Evolutionary conservation across 768 basidiomycete species (phyloP).

Genomic region (Leccinum variicolor): DNA sequence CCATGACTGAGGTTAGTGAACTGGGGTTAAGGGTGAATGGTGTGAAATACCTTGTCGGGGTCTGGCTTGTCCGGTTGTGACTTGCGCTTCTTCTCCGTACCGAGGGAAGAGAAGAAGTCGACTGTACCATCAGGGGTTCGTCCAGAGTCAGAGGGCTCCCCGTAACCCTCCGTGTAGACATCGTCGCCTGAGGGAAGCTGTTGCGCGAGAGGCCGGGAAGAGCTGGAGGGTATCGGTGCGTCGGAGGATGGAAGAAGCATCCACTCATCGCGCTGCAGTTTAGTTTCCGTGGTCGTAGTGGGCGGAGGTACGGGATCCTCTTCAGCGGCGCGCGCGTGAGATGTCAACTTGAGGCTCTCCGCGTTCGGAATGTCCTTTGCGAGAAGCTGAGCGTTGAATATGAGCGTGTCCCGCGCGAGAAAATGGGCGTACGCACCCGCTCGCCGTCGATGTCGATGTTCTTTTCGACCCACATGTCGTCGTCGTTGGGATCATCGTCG

Average conservation of each 20-base stretch:
- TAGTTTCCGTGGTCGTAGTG: slow-evolving; percentile 42
- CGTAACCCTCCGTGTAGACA: slow-evolving; percentile 64
- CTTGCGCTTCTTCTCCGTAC: slow-evolving; percentile 74
- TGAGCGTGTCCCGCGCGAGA: slow-evolving; percentile 1
- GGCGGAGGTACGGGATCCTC: slow-evolving; percentile 48
- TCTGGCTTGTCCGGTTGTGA: slow-evolving; percentile 56
- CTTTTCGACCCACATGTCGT: slow-evolving; percentile 86
- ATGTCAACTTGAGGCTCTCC: slow-evolving; percentile 65
- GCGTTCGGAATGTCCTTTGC: slow-evolving; percentile 75
- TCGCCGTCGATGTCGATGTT: slow-evolving; percentile 78
- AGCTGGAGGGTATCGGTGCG: slow-evolving; percentile 26
- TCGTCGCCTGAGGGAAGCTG: slow-evolving; percentile 38
- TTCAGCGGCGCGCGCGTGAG: slow-evolving; percentile 48
- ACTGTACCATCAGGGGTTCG: slow-evolving; percentile 56
- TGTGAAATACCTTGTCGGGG: slow-evolving; percentile 60
- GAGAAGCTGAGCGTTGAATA: slow-evolving; percentile 43
- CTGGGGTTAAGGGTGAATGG: background rate
- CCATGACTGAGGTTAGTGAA: slow-evolving; percentile 8
- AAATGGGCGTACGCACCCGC: slow-evolving; percentile 45
- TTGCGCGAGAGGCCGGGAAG: slow-evolving; percentile 30
- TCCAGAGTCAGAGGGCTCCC: slow-evolving; percentile 42
- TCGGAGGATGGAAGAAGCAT: slow-evolving; percentile 58
- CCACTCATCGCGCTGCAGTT: slow-evolving; percentile 79
- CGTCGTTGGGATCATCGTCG: slow-evolving; percentile 73
- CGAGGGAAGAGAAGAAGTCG: slow-evolving; percentile 90